Conservation (phyloP, 441 rosid genomes). For the Theobroma grandiflorum region DNA sequence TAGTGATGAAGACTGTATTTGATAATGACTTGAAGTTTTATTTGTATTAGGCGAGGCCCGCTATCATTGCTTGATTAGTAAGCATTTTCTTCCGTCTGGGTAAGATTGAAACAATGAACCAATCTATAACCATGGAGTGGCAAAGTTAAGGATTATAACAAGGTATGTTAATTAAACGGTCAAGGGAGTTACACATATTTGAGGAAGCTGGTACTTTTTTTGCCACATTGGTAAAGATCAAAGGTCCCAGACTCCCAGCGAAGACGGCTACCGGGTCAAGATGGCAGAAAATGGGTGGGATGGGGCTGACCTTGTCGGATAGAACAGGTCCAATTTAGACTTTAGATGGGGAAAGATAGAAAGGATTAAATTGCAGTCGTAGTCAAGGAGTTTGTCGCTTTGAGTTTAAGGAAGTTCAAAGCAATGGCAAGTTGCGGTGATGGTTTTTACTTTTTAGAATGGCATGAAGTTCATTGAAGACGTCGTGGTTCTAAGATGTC, state of each 20-base stretch:
- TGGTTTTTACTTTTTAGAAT: not conserved
- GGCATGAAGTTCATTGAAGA: not conserved
- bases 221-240: not conserved
- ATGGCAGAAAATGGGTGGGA: constrained; percentile 23
- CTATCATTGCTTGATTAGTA: constrained; percentile 1
- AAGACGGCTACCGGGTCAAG: not conserved
- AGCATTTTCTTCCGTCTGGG: constrained; percentile 31
- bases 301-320: constrained; percentile 25
- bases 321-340: not conserved
- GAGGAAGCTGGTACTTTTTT: not conserved
- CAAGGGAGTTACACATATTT: not conserved
- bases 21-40: constrained; percentile 27
- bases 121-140: constrained; percentile 10
- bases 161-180: not conserved
- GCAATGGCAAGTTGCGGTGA: not conserved
- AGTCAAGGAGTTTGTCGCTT: constrained; percentile 27
- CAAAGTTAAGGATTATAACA: not conserved
- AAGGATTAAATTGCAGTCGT: constrained; percentile 24
- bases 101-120: constrained; percentile 29
- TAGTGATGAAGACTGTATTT: not conserved
- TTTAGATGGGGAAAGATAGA: not conserved
- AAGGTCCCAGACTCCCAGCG: not conserved
- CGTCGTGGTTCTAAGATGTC: not conserved
- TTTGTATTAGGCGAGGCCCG: constrained; percentile 21
- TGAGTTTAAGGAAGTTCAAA: constrained; percentile 20